Conservation (phyloP, 345 rosid species). For the Populus tremula region DNA sequence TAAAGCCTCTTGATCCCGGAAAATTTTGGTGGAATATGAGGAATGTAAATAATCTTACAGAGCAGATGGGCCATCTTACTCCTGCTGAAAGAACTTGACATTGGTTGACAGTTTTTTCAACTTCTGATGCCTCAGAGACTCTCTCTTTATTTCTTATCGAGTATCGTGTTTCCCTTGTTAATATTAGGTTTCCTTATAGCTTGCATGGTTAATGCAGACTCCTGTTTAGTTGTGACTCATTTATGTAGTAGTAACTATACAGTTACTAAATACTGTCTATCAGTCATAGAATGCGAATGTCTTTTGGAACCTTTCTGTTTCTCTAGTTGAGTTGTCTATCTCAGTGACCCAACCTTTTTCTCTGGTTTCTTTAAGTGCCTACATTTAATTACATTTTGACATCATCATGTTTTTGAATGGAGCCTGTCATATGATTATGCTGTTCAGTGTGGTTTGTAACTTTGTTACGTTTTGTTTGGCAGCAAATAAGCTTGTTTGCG, state of each 20-base stretch:
- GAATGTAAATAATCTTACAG: constrained; percentile 70
- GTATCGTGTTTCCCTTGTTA: too few relatives aligned
- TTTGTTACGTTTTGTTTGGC: neutral
- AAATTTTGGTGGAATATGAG: constrained; percentile 67
- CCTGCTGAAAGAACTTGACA: constrained; percentile 71
- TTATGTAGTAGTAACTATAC: neutral
- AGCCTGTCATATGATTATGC: neutral
- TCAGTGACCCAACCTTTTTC: neutral
- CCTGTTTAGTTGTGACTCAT: neutral
- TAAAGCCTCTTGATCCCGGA: constrained; percentile 45
- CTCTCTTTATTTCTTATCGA: too few relatives aligned
- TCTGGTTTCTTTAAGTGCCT: neutral
- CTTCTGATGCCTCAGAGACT: neutral
- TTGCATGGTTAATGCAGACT: constrained; percentile 1
- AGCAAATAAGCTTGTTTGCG: neutral
- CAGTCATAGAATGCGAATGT: neutral
- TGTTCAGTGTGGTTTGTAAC: neutral
- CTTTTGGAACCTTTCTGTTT: neutral
- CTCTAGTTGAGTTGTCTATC: neutral
- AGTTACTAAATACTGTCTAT: neutral
- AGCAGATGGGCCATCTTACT: constrained; percentile 80
- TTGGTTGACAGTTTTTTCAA: constrained; percentile 21
- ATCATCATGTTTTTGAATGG: neutral
- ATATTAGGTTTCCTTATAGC: neutral
- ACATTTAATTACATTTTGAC: neutral